Evolutionary conservation across 208 protist species (phyloP).

Genomic region (Trypanosoma vivax): DNA sequence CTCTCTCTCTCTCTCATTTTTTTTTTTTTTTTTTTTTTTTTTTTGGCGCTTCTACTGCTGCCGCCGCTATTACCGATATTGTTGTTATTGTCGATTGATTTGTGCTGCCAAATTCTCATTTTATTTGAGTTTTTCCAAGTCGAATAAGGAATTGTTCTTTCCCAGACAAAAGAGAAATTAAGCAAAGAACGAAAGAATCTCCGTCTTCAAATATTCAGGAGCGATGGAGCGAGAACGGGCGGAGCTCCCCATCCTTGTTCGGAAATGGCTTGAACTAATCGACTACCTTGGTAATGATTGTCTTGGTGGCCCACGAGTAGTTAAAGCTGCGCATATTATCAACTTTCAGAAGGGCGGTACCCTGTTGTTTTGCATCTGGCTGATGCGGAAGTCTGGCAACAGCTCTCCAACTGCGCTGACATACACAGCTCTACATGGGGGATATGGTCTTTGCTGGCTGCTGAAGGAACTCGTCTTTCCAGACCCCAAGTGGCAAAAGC

Average conservation of each 20-base stretch:
- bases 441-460: slow-evolving; percentile 86
- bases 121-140: not conserved
- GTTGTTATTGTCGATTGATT: too few relatives aligned
- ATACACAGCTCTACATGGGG: slow-evolving; percentile 82
- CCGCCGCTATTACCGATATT: too few relatives aligned
- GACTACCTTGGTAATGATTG: slow-evolving; percentile 37
- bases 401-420: slow-evolving; percentile 68
- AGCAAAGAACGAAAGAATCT: not conserved
- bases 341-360: slow-evolving; percentile 80
- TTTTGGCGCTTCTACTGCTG: too few relatives aligned
- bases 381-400: slow-evolving; percentile 70
- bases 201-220: not conserved
- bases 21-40: too few relatives aligned
- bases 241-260: slow-evolving; percentile 13
- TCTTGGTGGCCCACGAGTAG: slow-evolving; percentile 44
- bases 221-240: not conserved
- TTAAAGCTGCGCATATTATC: slow-evolving; percentile 71
- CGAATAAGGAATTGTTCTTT: not conserved
- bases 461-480: slow-evolving; percentile 80
- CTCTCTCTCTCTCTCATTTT: too few relatives aligned
- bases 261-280: slow-evolving; percentile 45
- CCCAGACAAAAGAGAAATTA: slow-evolving; percentile 5
- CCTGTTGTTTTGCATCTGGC: slow-evolving; percentile 46
- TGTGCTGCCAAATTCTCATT: not conserved
- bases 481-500: slow-evolving; percentile 69